These are phyloP conservation scores for Wickerhamomyces tratensis DNA, from an alignment of 805 yeast species.

Conservation along the genomic window DNA sequence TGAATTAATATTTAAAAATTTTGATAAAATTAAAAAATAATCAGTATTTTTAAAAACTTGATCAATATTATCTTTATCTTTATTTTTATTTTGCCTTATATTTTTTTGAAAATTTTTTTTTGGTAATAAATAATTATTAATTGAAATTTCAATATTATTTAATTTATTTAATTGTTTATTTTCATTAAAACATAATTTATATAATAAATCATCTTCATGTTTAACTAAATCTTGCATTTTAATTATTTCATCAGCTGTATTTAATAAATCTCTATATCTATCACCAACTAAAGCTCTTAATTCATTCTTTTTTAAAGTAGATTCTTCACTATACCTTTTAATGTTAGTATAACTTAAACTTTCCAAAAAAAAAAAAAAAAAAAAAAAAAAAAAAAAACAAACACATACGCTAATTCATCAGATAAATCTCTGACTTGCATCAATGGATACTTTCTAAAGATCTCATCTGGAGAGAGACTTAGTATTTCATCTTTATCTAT, in stretches of 20 bases:
- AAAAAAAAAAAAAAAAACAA: too few species aligned
- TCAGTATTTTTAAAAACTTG: constrained; percentile 4
- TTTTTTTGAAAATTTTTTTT: neutral
- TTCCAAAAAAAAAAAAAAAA: too few species aligned
- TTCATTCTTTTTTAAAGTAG: constrained; percentile 4
- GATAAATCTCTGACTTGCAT: neutral
- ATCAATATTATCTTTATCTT: neutral
- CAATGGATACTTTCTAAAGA: neutral
- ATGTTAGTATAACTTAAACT: too few species aligned
- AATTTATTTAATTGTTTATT: constrained; percentile 5
- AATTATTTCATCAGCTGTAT: constrained; percentile 17
- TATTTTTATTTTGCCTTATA: neutral
- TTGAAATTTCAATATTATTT: constrained; percentile 8
- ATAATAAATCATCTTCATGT: constrained; percentile 10
- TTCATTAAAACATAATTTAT: constrained; percentile 13
- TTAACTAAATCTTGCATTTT: constrained; percentile 12
- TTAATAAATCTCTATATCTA: constrained; percentile 15
- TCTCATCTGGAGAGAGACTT: neutral
- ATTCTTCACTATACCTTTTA: neutral
- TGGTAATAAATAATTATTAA: constrained; percentile 1
- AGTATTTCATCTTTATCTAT: neutral
- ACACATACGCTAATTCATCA: neutral
- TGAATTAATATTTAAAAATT: neutral
- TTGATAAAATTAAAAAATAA: constrained; percentile 1
- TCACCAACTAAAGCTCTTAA: constrained; percentile 14